These are phyloP conservation scores for Neurospora sp. DNA, from an alignment of 2,329 filamentous ascomycete species.

Conservation along the genomic window DNA sequence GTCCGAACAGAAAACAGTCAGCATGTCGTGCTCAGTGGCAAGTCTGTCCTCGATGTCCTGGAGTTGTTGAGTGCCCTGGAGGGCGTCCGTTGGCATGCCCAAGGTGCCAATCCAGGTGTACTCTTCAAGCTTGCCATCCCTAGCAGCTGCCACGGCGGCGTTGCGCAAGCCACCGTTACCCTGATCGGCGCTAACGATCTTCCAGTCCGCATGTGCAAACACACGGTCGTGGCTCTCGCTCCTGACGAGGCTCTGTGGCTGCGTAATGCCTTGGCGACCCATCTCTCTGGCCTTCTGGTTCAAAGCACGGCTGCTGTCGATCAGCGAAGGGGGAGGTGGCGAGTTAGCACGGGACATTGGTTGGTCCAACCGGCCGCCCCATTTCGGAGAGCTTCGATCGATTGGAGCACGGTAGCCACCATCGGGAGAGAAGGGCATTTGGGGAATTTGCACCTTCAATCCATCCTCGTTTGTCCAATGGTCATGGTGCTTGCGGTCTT, in stretches of 20 bases:
- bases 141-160: constrained; percentile 68
- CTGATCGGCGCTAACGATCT: constrained; percentile 74
- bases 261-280: constrained; percentile 46
- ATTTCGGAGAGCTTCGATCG: constrained; percentile 66
- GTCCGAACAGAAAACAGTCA: constrained; percentile 79
- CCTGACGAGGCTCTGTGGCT: constrained; percentile 40
- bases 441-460: constrained; percentile 44
- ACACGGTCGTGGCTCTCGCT: constrained; percentile 58
- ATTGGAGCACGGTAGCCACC: constrained; percentile 52
- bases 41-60: constrained; percentile 75
- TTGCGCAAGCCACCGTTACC: constrained; percentile 90
- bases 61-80: constrained; percentile 64
- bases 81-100: constrained; percentile 85
- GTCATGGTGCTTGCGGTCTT: constrained; percentile 34
- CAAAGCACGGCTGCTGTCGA: constrained; percentile 53
- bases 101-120: constrained; percentile 88
- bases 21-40: constrained; percentile 69
- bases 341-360: constrained; percentile 66
- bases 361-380: constrained; percentile 69
- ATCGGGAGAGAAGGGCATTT: constrained; percentile 21
- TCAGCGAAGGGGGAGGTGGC: constrained; percentile 64
- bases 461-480: constrained; percentile 51
- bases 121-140: constrained; percentile 59
- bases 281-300: constrained; percentile 47
- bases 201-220: constrained; percentile 74